These are phyloP conservation scores for Galerina marginata DNA, from an alignment of 768 basidiomycete species.

Conservation along the genomic window DNA sequence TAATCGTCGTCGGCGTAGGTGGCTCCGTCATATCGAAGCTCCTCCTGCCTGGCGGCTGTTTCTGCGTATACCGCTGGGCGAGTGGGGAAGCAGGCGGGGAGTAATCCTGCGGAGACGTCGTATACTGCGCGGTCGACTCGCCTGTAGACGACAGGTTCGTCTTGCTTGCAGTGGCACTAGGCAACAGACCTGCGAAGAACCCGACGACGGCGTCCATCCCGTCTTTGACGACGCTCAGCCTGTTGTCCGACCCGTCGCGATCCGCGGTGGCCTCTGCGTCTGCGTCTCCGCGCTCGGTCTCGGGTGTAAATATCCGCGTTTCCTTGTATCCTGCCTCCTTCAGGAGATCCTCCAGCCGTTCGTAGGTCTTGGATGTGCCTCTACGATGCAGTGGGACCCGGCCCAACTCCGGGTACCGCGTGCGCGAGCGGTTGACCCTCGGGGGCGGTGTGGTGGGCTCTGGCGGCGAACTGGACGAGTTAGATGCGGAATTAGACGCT, in stretches of 20 bases:
- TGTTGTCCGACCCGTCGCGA: conserved; percentile 32
- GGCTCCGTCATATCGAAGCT: conserved; percentile 28
- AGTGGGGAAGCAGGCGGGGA: conserved; percentile 42
- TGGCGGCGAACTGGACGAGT: conserved; percentile 47
- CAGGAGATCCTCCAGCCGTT: conserved; percentile 84
- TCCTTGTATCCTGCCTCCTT: conserved; percentile 92
- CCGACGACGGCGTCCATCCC: conserved; percentile 69
- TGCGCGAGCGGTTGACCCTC: conserved; percentile 34
- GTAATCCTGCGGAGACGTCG: conserved; percentile 25
- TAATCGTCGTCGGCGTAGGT: conserved; percentile 28
- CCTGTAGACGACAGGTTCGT: conserved; percentile 8
- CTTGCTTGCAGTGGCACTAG: conserved; percentile 35
- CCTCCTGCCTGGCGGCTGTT: conserved; percentile 17
- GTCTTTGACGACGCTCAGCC: conserved; percentile 46
- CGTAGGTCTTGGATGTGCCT: conserved; percentile 82
- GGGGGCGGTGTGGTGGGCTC: conserved; percentile 50
- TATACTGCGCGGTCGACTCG: conserved; percentile 3
- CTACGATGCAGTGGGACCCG: conserved; percentile 79
- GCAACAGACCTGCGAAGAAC: conserved; percentile 69
- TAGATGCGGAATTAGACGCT: conserved; percentile 41
- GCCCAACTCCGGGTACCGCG: conserved; percentile 54
- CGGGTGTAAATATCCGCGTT: conserved; percentile 88
- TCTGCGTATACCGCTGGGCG: conserved; percentile 21
- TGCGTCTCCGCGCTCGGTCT: conserved; percentile 58
- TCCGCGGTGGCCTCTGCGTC: conserved; percentile 35